phyloP scores from a whole-genome alignment of 768 basidiomycete species.

The Holtermanniella nyarrowii region DNA sequence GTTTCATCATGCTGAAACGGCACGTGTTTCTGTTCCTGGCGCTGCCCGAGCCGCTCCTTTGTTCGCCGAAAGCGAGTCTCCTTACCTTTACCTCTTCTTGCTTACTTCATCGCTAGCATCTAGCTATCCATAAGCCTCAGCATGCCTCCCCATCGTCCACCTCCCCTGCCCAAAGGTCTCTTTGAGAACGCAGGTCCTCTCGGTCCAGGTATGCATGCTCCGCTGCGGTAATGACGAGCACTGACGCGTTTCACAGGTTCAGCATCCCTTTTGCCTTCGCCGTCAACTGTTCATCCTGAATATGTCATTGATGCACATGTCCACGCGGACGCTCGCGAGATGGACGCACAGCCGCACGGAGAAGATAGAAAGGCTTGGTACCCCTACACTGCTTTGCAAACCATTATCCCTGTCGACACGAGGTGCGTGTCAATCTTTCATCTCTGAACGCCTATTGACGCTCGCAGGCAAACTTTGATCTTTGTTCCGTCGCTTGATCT shows the following conservation, averaged over 20 bases:
- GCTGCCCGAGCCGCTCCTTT: too few species aligned
- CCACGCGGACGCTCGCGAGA: conserved; percentile 9
- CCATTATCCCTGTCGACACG: conserved; percentile 12
- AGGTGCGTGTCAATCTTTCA: conserved; percentile 4
- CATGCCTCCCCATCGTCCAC: conserved; percentile 29
- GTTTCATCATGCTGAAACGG: too few species aligned
- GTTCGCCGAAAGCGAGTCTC: too few species aligned
- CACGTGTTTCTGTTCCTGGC: too few species aligned
- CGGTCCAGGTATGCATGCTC: conserved; percentile 17
- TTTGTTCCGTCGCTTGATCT: conserved; percentile 20
- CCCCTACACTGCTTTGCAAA: background rate
- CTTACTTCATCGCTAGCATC: too few species aligned
- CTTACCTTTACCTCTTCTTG: too few species aligned
- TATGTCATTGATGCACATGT: conserved; percentile 29
- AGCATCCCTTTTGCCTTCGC: conserved; percentile 23
- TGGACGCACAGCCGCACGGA: background rate
- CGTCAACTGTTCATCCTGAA: conserved; percentile 21
- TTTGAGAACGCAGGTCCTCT: conserved; percentile 24
- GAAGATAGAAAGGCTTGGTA: background rate
- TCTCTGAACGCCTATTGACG: background rate
- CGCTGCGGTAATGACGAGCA: background rate
- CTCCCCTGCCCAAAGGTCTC: conserved; percentile 20
- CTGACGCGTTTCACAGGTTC: conserved; percentile 13
- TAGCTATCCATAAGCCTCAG: too few species aligned
- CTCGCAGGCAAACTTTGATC: conserved; percentile 30